phyloP scores from a whole-genome alignment of 768 basidiomycete genomes.

The Hebeloma cylindrosporum region DNA sequence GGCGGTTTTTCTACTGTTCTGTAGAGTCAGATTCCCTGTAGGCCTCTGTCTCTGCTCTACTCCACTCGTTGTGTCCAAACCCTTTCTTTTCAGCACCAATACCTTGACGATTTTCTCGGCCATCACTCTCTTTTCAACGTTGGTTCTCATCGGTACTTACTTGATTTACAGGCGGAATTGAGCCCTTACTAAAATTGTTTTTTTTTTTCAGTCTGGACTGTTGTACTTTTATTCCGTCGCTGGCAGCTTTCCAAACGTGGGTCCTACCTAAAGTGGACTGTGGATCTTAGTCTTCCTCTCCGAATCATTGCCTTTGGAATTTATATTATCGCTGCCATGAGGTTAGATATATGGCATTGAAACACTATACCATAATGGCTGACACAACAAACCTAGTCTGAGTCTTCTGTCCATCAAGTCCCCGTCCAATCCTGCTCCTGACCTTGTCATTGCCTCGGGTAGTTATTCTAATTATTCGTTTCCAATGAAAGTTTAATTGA shows the following conservation, averaged over 20 bases:
- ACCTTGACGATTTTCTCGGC: slow-evolving; percentile 41
- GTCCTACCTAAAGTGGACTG: slow-evolving; percentile 18
- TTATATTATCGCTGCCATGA: slow-evolving; percentile 41
- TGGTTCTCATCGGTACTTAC: slow-evolving; percentile 39
- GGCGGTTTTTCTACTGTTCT: slow-evolving; percentile 55
- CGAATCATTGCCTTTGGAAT: slow-evolving; percentile 47
- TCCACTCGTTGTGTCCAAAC: neutral
- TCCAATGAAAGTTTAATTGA: neutral
- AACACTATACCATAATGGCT: neutral
- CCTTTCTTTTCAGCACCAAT: slow-evolving; percentile 33
- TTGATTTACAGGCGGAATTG: neutral
- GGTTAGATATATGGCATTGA: slow-evolving; percentile 27
- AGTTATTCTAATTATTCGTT: slow-evolving; percentile 7
- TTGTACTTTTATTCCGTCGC: slow-evolving; percentile 38
- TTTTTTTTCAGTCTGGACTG: slow-evolving; percentile 37
- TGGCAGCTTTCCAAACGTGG: slow-evolving; percentile 26
- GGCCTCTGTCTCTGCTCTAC: slow-evolving; percentile 5
- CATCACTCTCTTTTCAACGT: slow-evolving; percentile 36
- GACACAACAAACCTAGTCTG: slow-evolving; percentile 28
- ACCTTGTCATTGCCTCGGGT: slow-evolving; percentile 49
- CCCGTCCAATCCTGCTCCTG: slow-evolving; percentile 45
- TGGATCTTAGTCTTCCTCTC: slow-evolving; percentile 45
- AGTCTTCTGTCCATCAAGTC: slow-evolving; percentile 45
- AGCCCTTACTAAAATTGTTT: neutral
- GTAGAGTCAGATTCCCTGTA: slow-evolving; percentile 38